phyloP scores from a whole-genome alignment of 805 yeast genomes.

The Yamadazyma sp. region DNA sequence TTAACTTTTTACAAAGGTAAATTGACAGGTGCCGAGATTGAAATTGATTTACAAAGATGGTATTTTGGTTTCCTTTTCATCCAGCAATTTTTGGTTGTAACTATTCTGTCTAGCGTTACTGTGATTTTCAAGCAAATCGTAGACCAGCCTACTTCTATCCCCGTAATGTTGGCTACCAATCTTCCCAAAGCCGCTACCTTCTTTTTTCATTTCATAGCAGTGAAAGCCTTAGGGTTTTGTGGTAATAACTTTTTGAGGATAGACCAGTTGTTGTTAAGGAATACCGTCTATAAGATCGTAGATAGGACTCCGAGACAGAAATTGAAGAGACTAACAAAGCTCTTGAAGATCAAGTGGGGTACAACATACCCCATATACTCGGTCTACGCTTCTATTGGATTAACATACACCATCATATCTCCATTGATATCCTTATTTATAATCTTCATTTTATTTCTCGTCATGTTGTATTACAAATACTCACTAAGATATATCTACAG shows the following conservation, averaged over 20 bases:
- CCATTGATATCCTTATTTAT: constrained; percentile 72
- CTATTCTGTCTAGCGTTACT: constrained; percentile 77
- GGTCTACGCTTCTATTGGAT: constrained; percentile 72
- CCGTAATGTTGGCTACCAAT: constrained; percentile 69
- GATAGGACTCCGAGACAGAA: constrained; percentile 64
- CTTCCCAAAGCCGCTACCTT: constrained; percentile 86
- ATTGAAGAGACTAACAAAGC: constrained; percentile 42
- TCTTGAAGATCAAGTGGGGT: constrained; percentile 69
- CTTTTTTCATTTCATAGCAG: constrained; percentile 72
- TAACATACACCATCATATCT: constrained; percentile 75
- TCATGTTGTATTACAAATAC: constrained; percentile 68
- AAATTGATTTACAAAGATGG: constrained; percentile 74
- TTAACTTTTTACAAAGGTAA: constrained; percentile 57
- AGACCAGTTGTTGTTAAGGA: constrained; percentile 46
- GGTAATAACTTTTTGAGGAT: constrained; percentile 70
- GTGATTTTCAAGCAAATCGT: constrained; percentile 60
- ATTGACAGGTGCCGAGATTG: constrained; percentile 60
- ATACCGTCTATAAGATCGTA: constrained; percentile 32
- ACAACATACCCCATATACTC: constrained; percentile 74
- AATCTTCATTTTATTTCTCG: constrained; percentile 51
- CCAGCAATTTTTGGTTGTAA: constrained; percentile 81
- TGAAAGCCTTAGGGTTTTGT: constrained; percentile 73
- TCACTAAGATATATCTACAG: constrained; percentile 59
- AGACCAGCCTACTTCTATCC: constrained; percentile 70
- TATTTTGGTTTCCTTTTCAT: constrained; percentile 75